Percentiles rank a stretch among this genome's conserved stretches.
Evolutionary conservation across 169 alveolate genomes (phyloP).

Genomic region (Blepharisma undulans): DNA sequence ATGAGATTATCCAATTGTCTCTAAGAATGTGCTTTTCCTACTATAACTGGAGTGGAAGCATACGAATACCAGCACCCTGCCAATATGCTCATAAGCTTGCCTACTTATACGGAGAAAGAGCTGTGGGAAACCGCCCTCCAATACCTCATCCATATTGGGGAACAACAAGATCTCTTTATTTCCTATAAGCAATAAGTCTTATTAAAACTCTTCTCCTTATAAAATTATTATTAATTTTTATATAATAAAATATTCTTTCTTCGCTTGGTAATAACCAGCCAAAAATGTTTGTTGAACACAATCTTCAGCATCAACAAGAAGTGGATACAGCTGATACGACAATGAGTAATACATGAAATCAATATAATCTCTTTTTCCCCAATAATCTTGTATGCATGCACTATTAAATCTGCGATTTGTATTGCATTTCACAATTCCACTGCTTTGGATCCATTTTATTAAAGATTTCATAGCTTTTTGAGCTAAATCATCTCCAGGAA

Average conservation of each 20-base stretch:
- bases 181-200: background rate
- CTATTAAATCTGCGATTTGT: constrained; percentile 8
- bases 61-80: constrained; percentile 76
- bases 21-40: constrained; percentile 66
- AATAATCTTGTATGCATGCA: background rate
- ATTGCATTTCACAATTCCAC: background rate
- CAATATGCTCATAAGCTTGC: constrained; percentile 64
- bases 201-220: background rate
- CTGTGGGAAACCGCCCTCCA: background rate
- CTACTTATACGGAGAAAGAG: background rate
- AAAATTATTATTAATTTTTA: background rate
- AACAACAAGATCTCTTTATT: background rate
- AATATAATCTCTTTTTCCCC: background rate
- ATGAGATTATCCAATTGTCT: constrained; percentile 52
- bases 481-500: background rate
- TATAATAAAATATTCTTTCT: background rate
- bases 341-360: background rate
- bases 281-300: background rate
- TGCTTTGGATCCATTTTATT: background rate
- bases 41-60: constrained; percentile 69
- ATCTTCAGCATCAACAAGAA: background rate
- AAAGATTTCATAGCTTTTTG: background rate
- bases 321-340: background rate
- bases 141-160: constrained; percentile 2
- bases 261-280: background rate